Evolutionary conservation across 768 basidiomycete species (phyloP).

Genomic region (Termitomyces sp.): DNA sequence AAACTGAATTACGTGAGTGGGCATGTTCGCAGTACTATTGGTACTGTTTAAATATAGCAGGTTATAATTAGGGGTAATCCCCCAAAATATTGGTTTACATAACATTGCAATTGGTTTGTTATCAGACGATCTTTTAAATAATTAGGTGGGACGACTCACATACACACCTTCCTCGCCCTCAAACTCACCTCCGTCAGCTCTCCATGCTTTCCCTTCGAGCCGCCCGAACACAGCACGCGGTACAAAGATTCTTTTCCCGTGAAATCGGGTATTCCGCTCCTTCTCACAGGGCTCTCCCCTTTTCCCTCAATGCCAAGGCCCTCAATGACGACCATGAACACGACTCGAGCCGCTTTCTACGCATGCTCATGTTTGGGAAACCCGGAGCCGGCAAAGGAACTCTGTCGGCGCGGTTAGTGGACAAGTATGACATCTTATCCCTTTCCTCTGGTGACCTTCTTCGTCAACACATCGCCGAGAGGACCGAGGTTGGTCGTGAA

Average conservation of each 20-base stretch:
- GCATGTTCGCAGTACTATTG: background rate
- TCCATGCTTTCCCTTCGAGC: slow-evolving; percentile 14
- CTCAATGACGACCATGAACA: slow-evolving; percentile 34
- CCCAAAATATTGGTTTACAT: slow-evolving; percentile 5
- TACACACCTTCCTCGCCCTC: background rate
- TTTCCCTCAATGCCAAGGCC: slow-evolving; percentile 43
- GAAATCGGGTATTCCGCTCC: slow-evolving; percentile 27
- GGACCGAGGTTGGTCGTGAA: slow-evolving; percentile 67
- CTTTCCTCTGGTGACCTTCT: slow-evolving; percentile 85
- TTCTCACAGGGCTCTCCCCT: slow-evolving; percentile 43
- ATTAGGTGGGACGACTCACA: slow-evolving; percentile 13
- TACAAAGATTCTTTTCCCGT: slow-evolving; percentile 14
- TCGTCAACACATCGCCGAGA: slow-evolving; percentile 76
- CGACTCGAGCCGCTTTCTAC: slow-evolving; percentile 33
- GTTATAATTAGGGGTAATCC: slow-evolving; percentile 8
- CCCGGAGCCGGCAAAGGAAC: slow-evolving; percentile 89
- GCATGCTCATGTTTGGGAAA: slow-evolving; percentile 78
- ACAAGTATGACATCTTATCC: slow-evolving; percentile 75
- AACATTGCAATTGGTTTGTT: slow-evolving; percentile 1
- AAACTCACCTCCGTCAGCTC: background rate
- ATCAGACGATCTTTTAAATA: slow-evolving; percentile 12
- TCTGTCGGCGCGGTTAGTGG: slow-evolving; percentile 66
- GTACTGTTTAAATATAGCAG: no score
- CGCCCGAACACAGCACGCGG: background rate
- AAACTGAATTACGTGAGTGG: background rate